Conservation (phyloP, 164 flowering plant genomes). For the Kalanchoe fedtschenkoi region DNA sequence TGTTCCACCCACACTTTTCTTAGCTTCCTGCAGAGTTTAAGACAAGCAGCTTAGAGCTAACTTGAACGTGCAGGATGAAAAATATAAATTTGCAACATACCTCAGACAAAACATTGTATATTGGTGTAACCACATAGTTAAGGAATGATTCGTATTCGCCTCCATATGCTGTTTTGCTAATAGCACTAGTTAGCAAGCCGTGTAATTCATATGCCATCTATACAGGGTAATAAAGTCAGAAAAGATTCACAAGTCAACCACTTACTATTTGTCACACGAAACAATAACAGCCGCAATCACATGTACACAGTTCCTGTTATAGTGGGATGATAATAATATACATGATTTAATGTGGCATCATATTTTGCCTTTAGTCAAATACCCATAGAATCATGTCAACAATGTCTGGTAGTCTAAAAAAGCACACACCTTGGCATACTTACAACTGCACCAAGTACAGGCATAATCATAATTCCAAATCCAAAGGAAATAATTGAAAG, state of each 20-base stretch:
- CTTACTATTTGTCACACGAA: background rate
- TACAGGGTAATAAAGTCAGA: background rate
- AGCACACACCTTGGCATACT: no score
- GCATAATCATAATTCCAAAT: no score
- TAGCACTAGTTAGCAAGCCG: slow-evolving; percentile 51
- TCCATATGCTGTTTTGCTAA: slow-evolving; percentile 48
- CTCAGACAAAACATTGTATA: slow-evolving; percentile 67
- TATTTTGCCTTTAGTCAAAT: no score
- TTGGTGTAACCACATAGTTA: slow-evolving; percentile 59
- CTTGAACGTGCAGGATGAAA: slow-evolving; percentile 2
- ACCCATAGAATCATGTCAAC: no score
- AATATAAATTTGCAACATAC: slow-evolving; percentile 21
- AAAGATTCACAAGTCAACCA: background rate
- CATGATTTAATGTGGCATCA: no score
- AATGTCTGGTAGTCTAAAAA: no score
- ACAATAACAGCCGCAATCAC: background rate
- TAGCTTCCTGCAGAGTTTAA: slow-evolving; percentile 56
- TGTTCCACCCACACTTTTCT: slow-evolving; percentile 59
- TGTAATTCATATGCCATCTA: slow-evolving; percentile 93
- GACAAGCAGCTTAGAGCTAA: slow-evolving; percentile 15
- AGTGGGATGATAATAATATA: no score
- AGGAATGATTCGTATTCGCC: slow-evolving; percentile 70
- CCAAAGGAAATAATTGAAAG: no score
- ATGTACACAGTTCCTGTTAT: no score
- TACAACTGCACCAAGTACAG: no score